These are phyloP conservation scores for Schoenoplectus triqueter DNA, from an alignment of 202 grass and related monocot genomes.

Conservation along the genomic window DNA sequence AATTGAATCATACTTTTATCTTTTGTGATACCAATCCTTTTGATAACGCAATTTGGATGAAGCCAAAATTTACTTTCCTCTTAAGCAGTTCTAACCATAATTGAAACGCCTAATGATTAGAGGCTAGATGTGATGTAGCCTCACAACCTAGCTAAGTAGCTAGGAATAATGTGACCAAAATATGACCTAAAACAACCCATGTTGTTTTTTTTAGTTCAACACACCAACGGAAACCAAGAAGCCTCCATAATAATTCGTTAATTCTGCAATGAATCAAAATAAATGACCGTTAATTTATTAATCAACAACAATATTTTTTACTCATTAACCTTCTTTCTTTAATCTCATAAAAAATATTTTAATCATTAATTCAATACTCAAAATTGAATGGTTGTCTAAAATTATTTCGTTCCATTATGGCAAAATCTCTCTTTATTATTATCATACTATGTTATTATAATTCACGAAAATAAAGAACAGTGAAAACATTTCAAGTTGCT, in stretches of 20 bases:
- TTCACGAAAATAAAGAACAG: background rate
- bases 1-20: too few species aligned
- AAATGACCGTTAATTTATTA: too few species aligned
- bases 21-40: too few species aligned
- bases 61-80: background rate
- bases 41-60: too few species aligned
- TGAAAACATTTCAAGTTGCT: background rate
- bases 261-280: too few species aligned
- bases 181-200: background rate
- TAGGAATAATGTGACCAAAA: background rate
- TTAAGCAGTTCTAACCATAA: background rate
- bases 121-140: background rate
- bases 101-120: background rate
- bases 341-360: too few species aligned
- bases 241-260: background rate
- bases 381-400: too few species aligned
- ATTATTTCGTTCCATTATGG: too few species aligned
- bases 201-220: background rate
- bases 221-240: background rate
- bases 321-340: too few species aligned
- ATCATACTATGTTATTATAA: background rate
- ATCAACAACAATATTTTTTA: too few species aligned
- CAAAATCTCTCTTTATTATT: too few species aligned
- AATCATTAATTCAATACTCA: too few species aligned
- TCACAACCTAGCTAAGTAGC: background rate